Base-by-base conservation (phyloP, 345 rosid species). In the Eucalyptus grandis region DNA sequence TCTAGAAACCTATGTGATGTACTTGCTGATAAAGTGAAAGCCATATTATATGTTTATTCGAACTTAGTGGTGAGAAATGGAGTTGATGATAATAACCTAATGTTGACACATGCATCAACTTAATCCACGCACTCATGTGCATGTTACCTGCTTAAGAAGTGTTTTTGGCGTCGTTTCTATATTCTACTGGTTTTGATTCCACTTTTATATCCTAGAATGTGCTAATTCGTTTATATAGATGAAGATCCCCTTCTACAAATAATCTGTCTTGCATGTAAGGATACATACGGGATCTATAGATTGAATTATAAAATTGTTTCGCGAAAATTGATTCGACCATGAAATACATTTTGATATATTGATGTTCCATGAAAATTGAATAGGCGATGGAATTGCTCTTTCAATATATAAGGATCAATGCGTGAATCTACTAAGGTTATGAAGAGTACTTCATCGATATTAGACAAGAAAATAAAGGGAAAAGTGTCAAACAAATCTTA, bases 251-350 rank as follows among this genome's bases (percentile, higher is more conserved):
- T 0, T n/a, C 77, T n/a, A 30, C 5, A 30, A 65, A 65, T n/a
- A 65, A 8, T 65, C 5, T 3, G 1, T n/a, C 7, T 26, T 62
- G 31, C 34, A 27, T 62, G 7, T 62, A 27, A 27, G 7, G 5
- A 13, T 27, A 27, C 17, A 30, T 62, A 30, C 15, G 30, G n/a
- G 65, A 26, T 11, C 65, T 58, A 58, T 58, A 11, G n/a, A 58
- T 58, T 26, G 65, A 11, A 26, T 58, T 26, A 58, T 58, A 58
- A 7, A 58, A 26, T 11, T 27, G 8, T 60, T 60, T 27, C 1
- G 0, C 1, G 1, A 2, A 30, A 60, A 60, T 60, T 60, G 34
- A 60, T 12, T 3, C 0, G 12, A 60, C 4, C 1, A 60, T 6
- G 15, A 60, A 60, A 60, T 60, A 27, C 16, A 1, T 60, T 60